Conservation (phyloP, 2,329 filamentous ascomycete species). For the Aureobasidium namibiae region DNA sequence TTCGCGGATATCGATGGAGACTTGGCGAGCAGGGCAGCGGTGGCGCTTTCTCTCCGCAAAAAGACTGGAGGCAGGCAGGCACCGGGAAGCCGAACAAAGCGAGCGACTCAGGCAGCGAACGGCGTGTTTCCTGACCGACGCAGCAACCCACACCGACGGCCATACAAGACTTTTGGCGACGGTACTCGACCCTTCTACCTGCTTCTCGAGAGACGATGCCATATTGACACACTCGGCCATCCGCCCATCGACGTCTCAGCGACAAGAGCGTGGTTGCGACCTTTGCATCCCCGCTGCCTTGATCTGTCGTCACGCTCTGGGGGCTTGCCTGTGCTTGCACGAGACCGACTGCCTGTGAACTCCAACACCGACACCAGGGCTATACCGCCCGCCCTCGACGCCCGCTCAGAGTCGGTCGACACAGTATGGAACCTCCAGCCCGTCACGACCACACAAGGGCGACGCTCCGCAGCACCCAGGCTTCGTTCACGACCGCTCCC, state of each 20-base stretch:
- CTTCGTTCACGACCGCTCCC: slow-evolving; percentile 25
- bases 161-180: background rate
- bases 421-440: slow-evolving; percentile 14
- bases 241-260: background rate
- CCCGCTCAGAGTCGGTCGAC: background rate
- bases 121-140: background rate
- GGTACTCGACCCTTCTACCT: background rate
- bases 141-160: background rate
- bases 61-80: background rate
- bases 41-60: slow-evolving; percentile 7
- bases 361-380: background rate
- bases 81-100: background rate
- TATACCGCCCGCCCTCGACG: background rate
- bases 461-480: slow-evolving; percentile 15
- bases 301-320: slow-evolving; percentile 10
- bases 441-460: background rate
- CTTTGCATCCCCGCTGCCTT: slow-evolving; percentile 9
- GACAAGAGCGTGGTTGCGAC: background rate
- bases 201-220: background rate
- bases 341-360: background rate
- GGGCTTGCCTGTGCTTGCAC: slow-evolving; percentile 8
- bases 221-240: background rate
- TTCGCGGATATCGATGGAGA: background rate
- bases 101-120: slow-evolving; percentile 6
- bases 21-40: slow-evolving; percentile 1